Evolutionary conservation across 805 yeast species (phyloP), one percentile per base, ranked within the genome.

Genomic region (Saccharomycopsis selenospora): DNA sequence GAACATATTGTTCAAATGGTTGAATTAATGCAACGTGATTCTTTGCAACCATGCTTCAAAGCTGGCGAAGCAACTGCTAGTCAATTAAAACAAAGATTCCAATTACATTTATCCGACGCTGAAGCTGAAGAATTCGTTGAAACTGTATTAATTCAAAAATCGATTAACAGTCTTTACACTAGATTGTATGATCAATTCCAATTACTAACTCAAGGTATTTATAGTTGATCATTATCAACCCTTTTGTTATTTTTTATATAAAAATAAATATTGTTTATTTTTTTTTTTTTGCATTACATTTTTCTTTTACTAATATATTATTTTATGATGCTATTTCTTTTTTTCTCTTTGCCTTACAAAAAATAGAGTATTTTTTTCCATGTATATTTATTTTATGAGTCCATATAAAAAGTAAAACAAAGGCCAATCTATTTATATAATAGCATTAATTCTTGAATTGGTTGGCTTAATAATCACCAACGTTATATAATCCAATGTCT

Each of bases 181-280:
- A 72, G 96, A 56, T 69, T 93, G 27, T 93, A 93, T 61, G 99
- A 93, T 63, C 98, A 91, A 63, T 93, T 85, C 69, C 99, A 93
- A 66, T 69, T 93, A 64, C 67, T 89, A 43, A 90, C 98, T 0
- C 99, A 93, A 67, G 99, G 99, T 40, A 93, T 93, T 24, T 93
- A 88, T 64, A 80, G 77, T 59, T 82, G 30, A 26, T 33, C 11
- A 7, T 25, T 22, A 22, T 28, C 25, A 4, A n/a, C n/a, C n/a
- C n/a, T n/a, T n/a, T n/a, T n/a, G n/a, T n/a, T n/a, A n/a, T n/a
- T n/a, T n/a, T n/a, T n/a, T n/a, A n/a, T n/a, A n/a, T n/a, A n/a
- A n/a, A n/a, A n/a, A n/a, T n/a, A n/a, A n/a, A n/a, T n/a, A n/a
- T n/a, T n/a, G n/a, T n/a, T n/a, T n/a, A n/a, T n/a, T n/a, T n/a